These are phyloP conservation scores for Suillus clintonianus DNA, from an alignment of 768 basidiomycete genomes.

Conservation along the genomic window DNA sequence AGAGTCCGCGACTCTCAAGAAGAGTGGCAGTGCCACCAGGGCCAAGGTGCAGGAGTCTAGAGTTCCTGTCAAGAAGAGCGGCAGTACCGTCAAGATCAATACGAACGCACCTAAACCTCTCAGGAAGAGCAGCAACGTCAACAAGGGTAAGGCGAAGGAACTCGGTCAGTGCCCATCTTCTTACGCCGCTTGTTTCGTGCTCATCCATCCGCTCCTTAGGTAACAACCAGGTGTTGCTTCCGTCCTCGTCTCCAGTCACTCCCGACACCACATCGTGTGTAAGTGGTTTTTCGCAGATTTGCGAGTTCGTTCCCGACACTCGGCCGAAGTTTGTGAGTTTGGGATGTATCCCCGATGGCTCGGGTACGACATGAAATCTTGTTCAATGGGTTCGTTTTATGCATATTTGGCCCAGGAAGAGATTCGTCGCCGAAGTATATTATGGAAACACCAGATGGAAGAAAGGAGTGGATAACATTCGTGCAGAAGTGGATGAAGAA, in stretches of 20 bases:
- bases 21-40: background rate
- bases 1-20: background rate
- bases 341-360: too few species aligned
- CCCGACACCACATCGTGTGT: background rate
- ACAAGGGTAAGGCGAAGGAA: background rate
- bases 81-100: background rate
- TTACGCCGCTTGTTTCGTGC: background rate
- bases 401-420: too few species aligned
- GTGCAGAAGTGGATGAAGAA: slow-evolving; percentile 78
- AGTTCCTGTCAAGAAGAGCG: background rate
- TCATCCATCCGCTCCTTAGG: background rate
- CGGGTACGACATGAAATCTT: too few species aligned
- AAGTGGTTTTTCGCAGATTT: too few species aligned
- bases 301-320: too few species aligned
- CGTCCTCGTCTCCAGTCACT: background rate
- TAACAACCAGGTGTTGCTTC: background rate
- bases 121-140: background rate
- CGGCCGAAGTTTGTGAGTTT: too few species aligned
- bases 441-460: slow-evolving; percentile 49
- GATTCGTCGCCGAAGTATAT: slow-evolving; percentile 66
- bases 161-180: background rate
- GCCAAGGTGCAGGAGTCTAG: background rate
- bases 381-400: too few species aligned
- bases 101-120: background rate
- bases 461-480: slow-evolving; percentile 70